These are phyloP conservation scores for Lentinula detonsa DNA, from an alignment of 768 basidiomycete genomes.

Conservation along the genomic window DNA sequence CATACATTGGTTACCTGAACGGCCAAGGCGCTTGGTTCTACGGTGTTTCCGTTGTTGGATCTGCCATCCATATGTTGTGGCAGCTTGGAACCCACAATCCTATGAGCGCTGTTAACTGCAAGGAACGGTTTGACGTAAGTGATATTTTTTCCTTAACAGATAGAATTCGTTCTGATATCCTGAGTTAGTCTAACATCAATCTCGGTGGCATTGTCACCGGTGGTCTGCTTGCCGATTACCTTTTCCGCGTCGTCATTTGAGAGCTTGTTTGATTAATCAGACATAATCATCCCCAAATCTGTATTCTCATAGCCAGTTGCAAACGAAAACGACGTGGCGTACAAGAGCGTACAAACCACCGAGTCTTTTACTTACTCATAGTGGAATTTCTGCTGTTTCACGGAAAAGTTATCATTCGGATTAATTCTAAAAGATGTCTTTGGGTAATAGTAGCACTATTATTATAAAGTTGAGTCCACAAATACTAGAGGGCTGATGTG, in stretches of 20 bases:
- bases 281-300: too few relatives aligned
- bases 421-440: too few relatives aligned
- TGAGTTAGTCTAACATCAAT: neutral
- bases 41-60: slow-evolving; percentile 12
- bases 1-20: slow-evolving; percentile 20
- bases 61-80: slow-evolving; percentile 11
- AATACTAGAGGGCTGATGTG: too few relatives aligned
- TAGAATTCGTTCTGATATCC: neutral
- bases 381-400: too few relatives aligned
- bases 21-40: slow-evolving; percentile 14
- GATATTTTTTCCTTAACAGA: neutral
- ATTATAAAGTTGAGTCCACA: too few relatives aligned
- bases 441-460: too few relatives aligned
- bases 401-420: too few relatives aligned
- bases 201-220: neutral
- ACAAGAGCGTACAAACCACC: too few relatives aligned
- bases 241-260: neutral
- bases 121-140: slow-evolving; percentile 7
- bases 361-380: too few relatives aligned
- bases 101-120: slow-evolving; percentile 14
- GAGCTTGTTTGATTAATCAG: neutral
- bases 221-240: neutral
- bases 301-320: neutral
- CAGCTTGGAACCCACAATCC: slow-evolving; percentile 13
- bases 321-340: neutral